Evolutionary conservation across 345 rosid species (phyloP).

Genomic region (Eucalyptus polyanthemos): DNA sequence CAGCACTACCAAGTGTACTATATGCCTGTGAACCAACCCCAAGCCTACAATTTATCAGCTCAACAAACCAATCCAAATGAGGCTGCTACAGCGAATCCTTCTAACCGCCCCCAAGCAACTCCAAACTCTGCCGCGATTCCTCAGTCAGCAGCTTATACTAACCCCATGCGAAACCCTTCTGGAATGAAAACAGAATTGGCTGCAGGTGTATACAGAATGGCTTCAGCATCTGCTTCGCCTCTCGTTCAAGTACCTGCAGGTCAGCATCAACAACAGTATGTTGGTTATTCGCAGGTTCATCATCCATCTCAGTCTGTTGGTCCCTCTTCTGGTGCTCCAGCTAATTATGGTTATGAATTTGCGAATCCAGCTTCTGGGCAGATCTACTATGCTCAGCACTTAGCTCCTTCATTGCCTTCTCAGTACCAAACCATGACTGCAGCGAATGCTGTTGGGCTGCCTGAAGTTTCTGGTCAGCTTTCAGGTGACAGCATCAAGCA

Average conservation of each 20-base stretch:
- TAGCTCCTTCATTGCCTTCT: conserved; percentile 37
- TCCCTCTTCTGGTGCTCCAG: conserved; percentile 30
- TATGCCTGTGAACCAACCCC: conserved; percentile 48
- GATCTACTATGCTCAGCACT: conserved; percentile 73
- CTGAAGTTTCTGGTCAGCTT: neutral
- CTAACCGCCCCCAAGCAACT: conserved; percentile 43
- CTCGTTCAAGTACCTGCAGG: conserved; percentile 54
- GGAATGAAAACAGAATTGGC: conserved; percentile 59
- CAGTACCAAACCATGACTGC: conserved; percentile 82
- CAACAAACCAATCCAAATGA: conserved; percentile 67
- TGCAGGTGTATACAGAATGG: conserved; percentile 48
- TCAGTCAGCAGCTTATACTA: conserved; percentile 30
- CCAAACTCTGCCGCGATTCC: conserved; percentile 44
- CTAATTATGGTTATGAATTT: conserved; percentile 56
- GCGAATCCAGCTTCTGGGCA: conserved; percentile 53
- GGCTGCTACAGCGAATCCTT: conserved; percentile 22
- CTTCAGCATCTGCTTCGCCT: conserved; percentile 40
- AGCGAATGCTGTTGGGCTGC: neutral
- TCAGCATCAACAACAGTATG: conserved; percentile 71
- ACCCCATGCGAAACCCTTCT: conserved; percentile 46
- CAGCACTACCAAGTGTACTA: conserved; percentile 84
- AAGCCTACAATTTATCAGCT: conserved; percentile 45
- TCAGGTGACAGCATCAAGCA: neutral
- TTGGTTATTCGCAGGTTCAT: conserved; percentile 73
- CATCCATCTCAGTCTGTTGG: conserved; percentile 72